phyloP scores from a whole-genome alignment of 2,329 filamentous ascomycete species.

The Claviceps pazoutovae region DNA sequence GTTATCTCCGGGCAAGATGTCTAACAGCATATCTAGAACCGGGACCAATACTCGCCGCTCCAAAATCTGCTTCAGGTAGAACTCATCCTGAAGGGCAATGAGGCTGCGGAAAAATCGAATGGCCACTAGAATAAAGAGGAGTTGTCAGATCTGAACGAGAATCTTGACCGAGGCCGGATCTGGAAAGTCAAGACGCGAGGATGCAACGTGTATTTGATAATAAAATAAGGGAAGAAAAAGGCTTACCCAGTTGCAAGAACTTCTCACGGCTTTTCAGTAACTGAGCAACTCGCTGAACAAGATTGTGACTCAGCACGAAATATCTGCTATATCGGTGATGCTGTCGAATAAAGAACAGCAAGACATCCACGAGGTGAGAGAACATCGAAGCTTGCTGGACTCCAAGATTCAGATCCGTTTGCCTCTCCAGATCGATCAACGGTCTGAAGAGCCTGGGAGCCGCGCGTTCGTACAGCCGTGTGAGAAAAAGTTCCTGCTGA shows the following conservation, averaged over 20 bases:
- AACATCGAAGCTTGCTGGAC: conserved; percentile 84
- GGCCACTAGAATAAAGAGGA: conserved; percentile 42
- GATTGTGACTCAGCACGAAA: conserved; percentile 68
- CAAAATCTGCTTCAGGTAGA: conserved; percentile 74
- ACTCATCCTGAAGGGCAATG: conserved; percentile 75
- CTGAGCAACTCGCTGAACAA: conserved; percentile 68
- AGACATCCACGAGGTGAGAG: conserved; percentile 78
- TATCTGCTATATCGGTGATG: conserved; percentile 77
- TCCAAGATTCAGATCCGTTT: conserved; percentile 54
- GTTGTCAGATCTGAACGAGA: background rate
- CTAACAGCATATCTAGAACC: conserved; percentile 69
- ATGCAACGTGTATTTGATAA: background rate
- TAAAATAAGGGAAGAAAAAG: background rate
- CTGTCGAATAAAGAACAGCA: conserved; percentile 86
- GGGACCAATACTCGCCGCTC: conserved; percentile 71
- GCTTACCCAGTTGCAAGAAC: conserved; percentile 77
- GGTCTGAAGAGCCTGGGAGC: conserved; percentile 78
- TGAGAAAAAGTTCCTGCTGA: conserved; percentile 74
- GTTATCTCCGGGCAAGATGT: conserved; percentile 84
- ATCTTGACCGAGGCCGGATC: too few relatives aligned
- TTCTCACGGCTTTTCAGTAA: conserved; percentile 76
- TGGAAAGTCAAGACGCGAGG: too few relatives aligned
- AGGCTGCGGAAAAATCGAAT: conserved; percentile 89
- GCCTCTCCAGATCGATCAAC: conserved; percentile 62
- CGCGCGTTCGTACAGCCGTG: conserved; percentile 79